Evolutionary conservation across 768 basidiomycete genomes (phyloP).

Genomic region (Suillus clintonianus): DNA sequence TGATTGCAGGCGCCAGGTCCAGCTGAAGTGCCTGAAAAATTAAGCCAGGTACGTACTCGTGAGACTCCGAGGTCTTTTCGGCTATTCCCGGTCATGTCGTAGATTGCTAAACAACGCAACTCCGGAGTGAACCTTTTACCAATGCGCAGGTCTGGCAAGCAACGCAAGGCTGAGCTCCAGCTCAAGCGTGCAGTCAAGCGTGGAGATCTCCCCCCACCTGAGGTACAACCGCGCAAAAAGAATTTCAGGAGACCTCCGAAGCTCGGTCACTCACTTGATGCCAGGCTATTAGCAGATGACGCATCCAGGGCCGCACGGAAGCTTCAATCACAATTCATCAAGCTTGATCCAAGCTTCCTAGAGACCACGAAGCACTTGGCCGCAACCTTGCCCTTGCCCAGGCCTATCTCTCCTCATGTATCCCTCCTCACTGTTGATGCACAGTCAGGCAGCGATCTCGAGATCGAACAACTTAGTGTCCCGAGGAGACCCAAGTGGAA

Average conservation of each 20-base stretch:
- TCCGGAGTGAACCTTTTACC: neutral
- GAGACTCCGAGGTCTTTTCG: too few relatives aligned
- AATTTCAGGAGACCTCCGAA: conserved; percentile 2
- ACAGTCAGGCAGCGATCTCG: neutral
- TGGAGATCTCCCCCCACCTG: conserved; percentile 54
- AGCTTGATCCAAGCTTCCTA: conserved; percentile 58
- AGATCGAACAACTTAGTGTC: conserved; percentile 12
- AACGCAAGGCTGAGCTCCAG: conserved; percentile 72
- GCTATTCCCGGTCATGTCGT: neutral
- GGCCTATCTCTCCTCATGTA: conserved; percentile 53
- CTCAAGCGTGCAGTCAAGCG: conserved; percentile 85
- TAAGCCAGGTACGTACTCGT: too few relatives aligned
- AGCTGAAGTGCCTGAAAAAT: neutral
- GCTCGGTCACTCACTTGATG: conserved; percentile 11
- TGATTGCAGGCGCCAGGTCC: neutral
- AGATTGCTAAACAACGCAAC: too few relatives aligned
- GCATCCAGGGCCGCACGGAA: conserved; percentile 46
- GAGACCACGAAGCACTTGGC: conserved; percentile 61
- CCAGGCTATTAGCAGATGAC: conserved; percentile 22
- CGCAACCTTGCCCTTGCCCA: conserved; percentile 47
- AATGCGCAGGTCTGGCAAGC: conserved; percentile 54
- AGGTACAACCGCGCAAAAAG: conserved; percentile 33
- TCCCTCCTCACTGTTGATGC: conserved; percentile 38
- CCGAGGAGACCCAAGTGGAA: conserved; percentile 86
- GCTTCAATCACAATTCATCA: conserved; percentile 73